Evolutionary conservation across 768 basidiomycete genomes (phyloP), one percentile per base, ranked within the genome.

Genomic region (Serendipita sp.): DNA sequence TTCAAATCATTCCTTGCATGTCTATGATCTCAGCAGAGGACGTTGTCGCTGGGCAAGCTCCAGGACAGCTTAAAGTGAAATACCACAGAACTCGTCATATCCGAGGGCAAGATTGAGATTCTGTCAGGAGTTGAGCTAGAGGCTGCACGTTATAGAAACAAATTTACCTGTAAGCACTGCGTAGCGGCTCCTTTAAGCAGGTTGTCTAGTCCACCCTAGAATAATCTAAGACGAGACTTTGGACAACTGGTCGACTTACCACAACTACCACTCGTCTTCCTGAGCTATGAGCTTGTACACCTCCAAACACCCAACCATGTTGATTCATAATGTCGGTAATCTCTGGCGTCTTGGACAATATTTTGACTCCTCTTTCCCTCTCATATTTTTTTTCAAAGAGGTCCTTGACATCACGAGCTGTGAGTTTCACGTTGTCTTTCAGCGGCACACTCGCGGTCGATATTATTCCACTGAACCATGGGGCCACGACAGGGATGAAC

Each of bases 381-480:
- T 68, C 74, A 72, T 99, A 98, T 75, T 80, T 83, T 70, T 84
- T 80, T 73, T 87, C 83, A 70, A 89, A 99, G 67, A 93, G 74
- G 67, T 76, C 76, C 46, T 78, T 76, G 23, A 98, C 79, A 47
- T 94, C 89, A 60, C 75, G 76, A 65, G 93, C 95, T 13, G 82
- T 76, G 66, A 94, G 74, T 63, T 76, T 77, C 28, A 60, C 34
- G 10, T 35, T 30, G 34, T 60, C 56, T 68, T 80, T 77, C 28
- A 99, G 78, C 8, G 94, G 93, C 69, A 92, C 85, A 36, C 86
- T 90, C 48, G 86, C 78, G 45, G 91, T 88, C 64, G 89, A 88
- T 66, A 96, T 77, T 74, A 99, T 99, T 7, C 96, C 96, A 67
- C 90, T 91, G 76, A 97, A 99, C 91, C 93, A 99, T 7, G 92